Evolutionary conservation across 2,329 filamentous ascomycete species (phyloP), one percentile per base, ranked within the genome.

Genomic region (Arthrobotrys pseudoclavata): DNA sequence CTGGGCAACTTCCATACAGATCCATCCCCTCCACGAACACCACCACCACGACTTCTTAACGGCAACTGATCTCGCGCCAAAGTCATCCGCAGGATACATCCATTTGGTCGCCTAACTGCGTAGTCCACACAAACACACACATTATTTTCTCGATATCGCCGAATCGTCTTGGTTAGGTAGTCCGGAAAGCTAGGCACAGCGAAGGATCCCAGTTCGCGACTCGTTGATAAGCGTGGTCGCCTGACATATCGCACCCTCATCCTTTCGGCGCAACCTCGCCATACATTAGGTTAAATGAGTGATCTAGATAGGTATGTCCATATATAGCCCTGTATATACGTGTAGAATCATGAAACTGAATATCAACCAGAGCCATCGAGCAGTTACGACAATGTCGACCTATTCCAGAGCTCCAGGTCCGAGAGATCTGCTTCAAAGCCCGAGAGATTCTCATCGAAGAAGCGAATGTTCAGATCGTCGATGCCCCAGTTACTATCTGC

Each of bases 371-470:
- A 85, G 94, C 94, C 76, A 99, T 99, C 83, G 92, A 93, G 84
- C 94, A 97, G 85, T 88, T 99, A 83, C 93, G 96, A 86, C 92
- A 94, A 83, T 99, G 96, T 85, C 92, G 94, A 79, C 94, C 95
- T 69, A 99, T 99, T 81, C 95, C 96, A 79, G 96, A 99, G 86
- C 88, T 91, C 47, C 93, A 98, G 86, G 96, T 99, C 79, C 92
- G 95, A 83, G 95, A 99, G 85, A 88, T 99, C 81, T 98, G 96
- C 85, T 95, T 97, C 87, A 97, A 97, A 84, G 96, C 96, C 64
- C 90, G 96, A 80, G 96, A 99, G 86, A 88, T 99, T 68, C 86
- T 99, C 80, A 97, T 99, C 79, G 96, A 98, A 84, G 96, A 99
- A 86, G 95, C 93, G 80, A 98, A 99, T 83, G 95, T 98, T 62